Evolutionary conservation across 2,329 filamentous ascomycete species (phyloP).

Genomic region (Hypoxylon sp.): DNA sequence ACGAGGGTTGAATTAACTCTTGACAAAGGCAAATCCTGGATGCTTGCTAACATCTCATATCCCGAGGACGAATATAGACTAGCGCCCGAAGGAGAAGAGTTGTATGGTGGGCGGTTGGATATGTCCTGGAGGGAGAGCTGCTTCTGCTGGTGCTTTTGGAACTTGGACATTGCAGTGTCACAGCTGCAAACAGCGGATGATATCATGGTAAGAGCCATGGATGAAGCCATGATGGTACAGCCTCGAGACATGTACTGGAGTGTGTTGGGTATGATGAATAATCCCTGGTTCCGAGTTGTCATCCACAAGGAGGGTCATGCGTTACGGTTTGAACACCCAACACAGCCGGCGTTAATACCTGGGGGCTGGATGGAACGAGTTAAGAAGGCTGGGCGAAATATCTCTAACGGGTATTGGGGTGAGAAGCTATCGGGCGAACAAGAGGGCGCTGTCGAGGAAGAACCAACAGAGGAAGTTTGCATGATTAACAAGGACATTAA

Average conservation of each 20-base stretch:
- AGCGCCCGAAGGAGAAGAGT: constrained; percentile 67
- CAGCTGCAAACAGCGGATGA: constrained; percentile 76
- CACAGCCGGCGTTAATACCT: constrained; percentile 79
- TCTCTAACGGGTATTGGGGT: constrained; percentile 88
- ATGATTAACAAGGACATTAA: constrained; percentile 80
- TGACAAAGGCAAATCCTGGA: constrained; percentile 86
- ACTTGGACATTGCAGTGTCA: constrained; percentile 73
- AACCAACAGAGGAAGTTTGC: constrained; percentile 74
- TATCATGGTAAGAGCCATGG: constrained; percentile 88
- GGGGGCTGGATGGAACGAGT: constrained; percentile 95
- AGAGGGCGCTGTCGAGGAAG: constrained; percentile 58
- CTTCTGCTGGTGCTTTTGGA: constrained; percentile 97
- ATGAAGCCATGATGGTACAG: constrained; percentile 87
- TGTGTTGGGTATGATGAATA: constrained; percentile 98
- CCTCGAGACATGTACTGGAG: constrained; percentile 97
- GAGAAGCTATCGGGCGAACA: constrained; percentile 72
- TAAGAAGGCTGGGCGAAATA: constrained; percentile 83
- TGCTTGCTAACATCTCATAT: constrained; percentile 81
- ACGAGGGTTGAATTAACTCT: constrained; percentile 86
- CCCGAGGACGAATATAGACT: constrained; percentile 86
- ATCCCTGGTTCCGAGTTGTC: constrained; percentile 88
- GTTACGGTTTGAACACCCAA: constrained; percentile 89
- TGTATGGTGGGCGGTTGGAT: constrained; percentile 83
- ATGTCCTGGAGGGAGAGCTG: constrained; percentile 84
- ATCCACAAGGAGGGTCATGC: constrained; percentile 75